A percentile compares a stretch with the other conserved stretches of the same genome.
These are phyloP conservation scores for Neopestalotiopsis rosae DNA, from an alignment of 2,329 filamentous ascomycete species.

Conservation along the genomic window DNA sequence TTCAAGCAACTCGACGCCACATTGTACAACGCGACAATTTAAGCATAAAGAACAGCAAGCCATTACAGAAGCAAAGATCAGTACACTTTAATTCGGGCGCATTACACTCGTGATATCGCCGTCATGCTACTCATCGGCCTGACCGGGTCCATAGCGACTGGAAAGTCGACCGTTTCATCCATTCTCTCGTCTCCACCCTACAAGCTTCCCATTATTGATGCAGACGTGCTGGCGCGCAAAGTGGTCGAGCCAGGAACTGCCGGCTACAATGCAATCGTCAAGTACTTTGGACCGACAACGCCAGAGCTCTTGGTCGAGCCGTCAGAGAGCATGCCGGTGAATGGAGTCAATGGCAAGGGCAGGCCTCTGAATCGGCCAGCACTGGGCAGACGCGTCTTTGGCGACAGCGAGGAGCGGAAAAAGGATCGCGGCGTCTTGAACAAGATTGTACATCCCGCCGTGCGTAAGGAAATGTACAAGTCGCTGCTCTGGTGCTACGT, in stretches of 20 bases:
- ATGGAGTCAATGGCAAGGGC: slow-evolving; percentile 65
- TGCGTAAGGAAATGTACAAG: slow-evolving; percentile 81
- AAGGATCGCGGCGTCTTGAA: slow-evolving; percentile 81
- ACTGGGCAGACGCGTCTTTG: slow-evolving; percentile 86
- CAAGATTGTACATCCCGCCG: slow-evolving; percentile 89
- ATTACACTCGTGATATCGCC: not conserved
- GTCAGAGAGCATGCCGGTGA: slow-evolving; percentile 55
- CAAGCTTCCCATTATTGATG: slow-evolving; percentile 89
- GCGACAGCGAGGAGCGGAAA: slow-evolving; percentile 71
- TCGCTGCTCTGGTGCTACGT: slow-evolving; percentile 76
- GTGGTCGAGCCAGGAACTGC: slow-evolving; percentile 91
- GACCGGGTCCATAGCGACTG: slow-evolving; percentile 96
- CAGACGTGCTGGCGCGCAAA: slow-evolving; percentile 88
- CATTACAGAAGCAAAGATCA: not conserved
- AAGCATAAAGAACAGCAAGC: not conserved
- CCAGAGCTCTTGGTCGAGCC: slow-evolving; percentile 80
- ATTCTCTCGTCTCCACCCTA: slow-evolving; percentile 83
- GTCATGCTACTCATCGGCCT: slow-evolving; percentile 92
- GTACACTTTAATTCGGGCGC: not conserved
- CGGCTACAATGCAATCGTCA: slow-evolving; percentile 83
- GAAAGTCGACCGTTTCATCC: slow-evolving; percentile 93
- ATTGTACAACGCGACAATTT: not conserved
- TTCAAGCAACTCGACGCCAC: not conserved
- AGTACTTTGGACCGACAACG: slow-evolving; percentile 80
- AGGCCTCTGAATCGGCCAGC: slow-evolving; percentile 84